phyloP scores from a whole-genome alignment of 164 flowering plant species.

The Stephania japonica region DNA sequence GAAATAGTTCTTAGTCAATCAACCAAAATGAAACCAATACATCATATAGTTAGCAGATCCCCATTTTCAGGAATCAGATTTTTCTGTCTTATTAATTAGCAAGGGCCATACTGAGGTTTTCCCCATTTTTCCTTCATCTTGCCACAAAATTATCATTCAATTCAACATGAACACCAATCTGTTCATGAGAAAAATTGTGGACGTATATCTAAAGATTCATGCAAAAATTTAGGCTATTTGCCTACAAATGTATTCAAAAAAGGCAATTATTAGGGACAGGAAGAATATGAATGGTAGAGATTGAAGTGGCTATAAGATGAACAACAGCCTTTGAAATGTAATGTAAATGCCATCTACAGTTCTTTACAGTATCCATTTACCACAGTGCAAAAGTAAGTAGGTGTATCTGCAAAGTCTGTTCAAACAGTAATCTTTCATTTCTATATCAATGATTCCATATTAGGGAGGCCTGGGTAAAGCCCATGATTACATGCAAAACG shows the following conservation, averaged over 20 bases:
- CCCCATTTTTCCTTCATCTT: neutral
- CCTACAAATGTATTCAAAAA: too few relatives aligned
- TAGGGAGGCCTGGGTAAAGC: neutral
- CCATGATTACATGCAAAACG: neutral
- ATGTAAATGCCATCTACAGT: neutral
- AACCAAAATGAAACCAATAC: neutral
- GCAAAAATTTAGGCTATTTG: neutral
- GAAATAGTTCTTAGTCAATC: neutral
- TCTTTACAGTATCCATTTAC: neutral
- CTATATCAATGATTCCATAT: neutral
- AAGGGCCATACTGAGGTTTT: neutral
- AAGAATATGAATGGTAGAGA: neutral
- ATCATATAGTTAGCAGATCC: neutral
- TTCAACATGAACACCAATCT: too few relatives aligned
- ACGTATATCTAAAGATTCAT: too few relatives aligned
- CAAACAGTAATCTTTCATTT: neutral
- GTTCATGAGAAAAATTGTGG: too few relatives aligned
- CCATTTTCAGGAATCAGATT: neutral
- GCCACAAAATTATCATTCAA: too few relatives aligned
- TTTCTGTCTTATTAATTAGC: neutral
- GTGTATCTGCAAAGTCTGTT: neutral
- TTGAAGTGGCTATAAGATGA: neutral
- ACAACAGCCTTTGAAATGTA: neutral
- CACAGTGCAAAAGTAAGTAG: neutral
- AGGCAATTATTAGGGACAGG: neutral